Evolutionary conservation across 2,329 filamentous ascomycete species (phyloP).

Genomic region (Onygenales sp.): DNA sequence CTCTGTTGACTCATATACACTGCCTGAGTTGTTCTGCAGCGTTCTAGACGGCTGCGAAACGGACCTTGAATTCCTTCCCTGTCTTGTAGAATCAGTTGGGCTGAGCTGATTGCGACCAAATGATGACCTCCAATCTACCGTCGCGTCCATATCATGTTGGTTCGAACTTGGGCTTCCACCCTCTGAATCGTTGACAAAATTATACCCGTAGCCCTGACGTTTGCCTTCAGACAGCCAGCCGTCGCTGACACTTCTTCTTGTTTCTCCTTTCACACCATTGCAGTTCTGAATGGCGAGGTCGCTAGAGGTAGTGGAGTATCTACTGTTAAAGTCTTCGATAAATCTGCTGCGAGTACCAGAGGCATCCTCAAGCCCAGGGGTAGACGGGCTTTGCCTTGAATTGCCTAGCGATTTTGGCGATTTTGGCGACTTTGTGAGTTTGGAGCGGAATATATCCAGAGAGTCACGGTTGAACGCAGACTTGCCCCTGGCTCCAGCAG

Average conservation of each 20-base stretch:
- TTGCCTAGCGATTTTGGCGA: neutral
- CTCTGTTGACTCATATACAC: too few relatives aligned
- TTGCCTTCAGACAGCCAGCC: slow-evolving; percentile 34
- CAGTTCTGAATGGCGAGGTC: neutral
- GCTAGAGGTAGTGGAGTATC: neutral
- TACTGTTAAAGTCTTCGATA: slow-evolving; percentile 22
- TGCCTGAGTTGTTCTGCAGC: too few relatives aligned
- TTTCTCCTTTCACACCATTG: neutral
- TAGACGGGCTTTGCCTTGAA: neutral
- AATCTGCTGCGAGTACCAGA: slow-evolving; percentile 21
- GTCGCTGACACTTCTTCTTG: slow-evolving; percentile 17
- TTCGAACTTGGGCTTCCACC: slow-evolving; percentile 9
- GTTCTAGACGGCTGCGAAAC: too few relatives aligned
- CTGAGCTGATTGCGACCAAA: too few relatives aligned
- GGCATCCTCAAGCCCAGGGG: neutral
- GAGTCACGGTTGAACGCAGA: neutral
- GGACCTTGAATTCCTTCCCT: too few relatives aligned
- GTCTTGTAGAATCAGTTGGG: too few relatives aligned
- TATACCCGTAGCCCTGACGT: slow-evolving; percentile 32
- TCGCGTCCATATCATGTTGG: neutral
- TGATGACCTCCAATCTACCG: too few relatives aligned
- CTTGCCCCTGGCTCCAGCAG: neutral
- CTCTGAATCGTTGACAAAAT: slow-evolving; percentile 19
- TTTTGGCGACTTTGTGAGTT: neutral
- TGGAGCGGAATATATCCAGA: neutral